Conservation (phyloP, 495 filamentous ascomycete genomes). For the Aspergillus cavernicola region DNA sequence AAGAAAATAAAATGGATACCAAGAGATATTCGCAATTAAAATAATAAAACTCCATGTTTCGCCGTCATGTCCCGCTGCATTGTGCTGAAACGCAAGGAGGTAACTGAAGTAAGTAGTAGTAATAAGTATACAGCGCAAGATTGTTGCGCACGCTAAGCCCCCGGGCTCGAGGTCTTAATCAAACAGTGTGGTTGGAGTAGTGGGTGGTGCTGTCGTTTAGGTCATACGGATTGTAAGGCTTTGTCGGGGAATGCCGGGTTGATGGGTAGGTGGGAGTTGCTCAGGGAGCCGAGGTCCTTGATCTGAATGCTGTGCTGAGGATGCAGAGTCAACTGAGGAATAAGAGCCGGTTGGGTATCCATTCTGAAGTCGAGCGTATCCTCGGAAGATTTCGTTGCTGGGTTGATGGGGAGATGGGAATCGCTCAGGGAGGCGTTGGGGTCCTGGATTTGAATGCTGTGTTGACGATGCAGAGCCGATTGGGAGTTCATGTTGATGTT, state of each 20-base stretch:
- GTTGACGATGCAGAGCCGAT: not conserved
- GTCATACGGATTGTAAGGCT: conserved; percentile 17
- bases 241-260: conserved; percentile 31
- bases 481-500: not conserved
- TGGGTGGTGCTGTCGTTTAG: not conserved
- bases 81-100: conserved; percentile 12
- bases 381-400: not conserved
- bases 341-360: not conserved
- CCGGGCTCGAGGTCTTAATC: not conserved
- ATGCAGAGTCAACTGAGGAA: not conserved
- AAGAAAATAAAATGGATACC: conserved; percentile 2
- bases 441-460: conserved; percentile 8
- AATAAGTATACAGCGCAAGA: conserved; percentile 19
- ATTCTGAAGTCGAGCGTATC: not conserved
- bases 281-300: conserved; percentile 16
- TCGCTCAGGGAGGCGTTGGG: not conserved
- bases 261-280: conserved; percentile 34
- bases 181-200: not conserved
- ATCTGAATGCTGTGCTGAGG: conserved; percentile 5
- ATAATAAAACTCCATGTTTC: conserved; percentile 13
- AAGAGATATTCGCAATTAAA: not conserved
- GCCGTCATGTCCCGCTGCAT: conserved; percentile 19
- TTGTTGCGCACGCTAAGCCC: not conserved
- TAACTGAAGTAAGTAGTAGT: conserved; percentile 4
- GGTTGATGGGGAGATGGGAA: not conserved